These are phyloP conservation scores for Arachnomyces sp. DNA, from an alignment of 2,329 filamentous ascomycete species.

Conservation along the genomic window DNA sequence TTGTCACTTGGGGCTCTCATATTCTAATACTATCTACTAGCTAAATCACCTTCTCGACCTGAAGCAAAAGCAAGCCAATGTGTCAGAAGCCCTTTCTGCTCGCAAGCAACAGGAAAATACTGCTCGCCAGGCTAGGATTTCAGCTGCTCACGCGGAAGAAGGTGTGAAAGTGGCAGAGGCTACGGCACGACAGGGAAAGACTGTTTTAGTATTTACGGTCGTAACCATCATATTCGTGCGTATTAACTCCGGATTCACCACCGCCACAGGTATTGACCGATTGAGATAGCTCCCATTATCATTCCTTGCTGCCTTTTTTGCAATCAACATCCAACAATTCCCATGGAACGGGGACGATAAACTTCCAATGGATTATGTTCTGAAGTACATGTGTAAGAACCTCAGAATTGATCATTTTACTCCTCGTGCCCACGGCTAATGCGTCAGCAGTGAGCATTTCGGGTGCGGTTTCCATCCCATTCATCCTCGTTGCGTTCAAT, in stretches of 20 bases:
- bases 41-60: conserved; percentile 49
- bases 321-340: conserved; percentile 46
- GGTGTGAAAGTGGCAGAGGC: conserved; percentile 50
- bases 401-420: neutral
- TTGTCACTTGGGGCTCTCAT: neutral
- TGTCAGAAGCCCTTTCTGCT: conserved; percentile 53
- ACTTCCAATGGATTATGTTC: conserved; percentile 4
- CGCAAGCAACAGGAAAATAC: conserved; percentile 54
- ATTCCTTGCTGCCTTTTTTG: conserved; percentile 50
- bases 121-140: conserved; percentile 39
- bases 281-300: conserved; percentile 39
- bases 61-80: conserved; percentile 62
- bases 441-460: conserved; percentile 6
- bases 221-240: conserved; percentile 47
- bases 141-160: neutral
- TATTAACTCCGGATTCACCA: too few species aligned
- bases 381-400: conserved; percentile 5
- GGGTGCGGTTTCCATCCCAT: conserved; percentile 7
- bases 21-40: neutral
- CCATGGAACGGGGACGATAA: conserved; percentile 17
- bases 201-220: conserved; percentile 52
- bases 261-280: neutral
- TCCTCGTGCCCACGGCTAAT: neutral
- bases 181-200: conserved; percentile 50
- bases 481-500: conserved; percentile 7